Conservation (phyloP, 179 eudicot genomes). For the Drosera spatulata region DNA sequence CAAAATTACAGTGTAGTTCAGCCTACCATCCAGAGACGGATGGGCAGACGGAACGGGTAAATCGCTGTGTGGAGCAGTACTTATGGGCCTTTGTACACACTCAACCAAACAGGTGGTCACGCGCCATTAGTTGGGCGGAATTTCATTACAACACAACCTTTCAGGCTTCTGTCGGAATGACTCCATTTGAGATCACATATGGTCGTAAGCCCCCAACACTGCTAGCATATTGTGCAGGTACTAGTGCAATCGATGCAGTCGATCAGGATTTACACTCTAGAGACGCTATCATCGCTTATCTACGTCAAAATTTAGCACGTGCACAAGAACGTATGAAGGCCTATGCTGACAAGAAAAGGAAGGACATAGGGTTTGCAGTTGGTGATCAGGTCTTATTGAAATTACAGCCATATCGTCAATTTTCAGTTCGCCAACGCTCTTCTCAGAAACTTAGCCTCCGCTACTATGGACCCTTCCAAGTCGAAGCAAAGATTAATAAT, state of each 20-base stretch:
- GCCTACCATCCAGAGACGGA: conserved; percentile 1
- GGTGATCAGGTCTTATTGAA: too few species aligned
- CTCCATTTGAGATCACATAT: conserved; percentile 4
- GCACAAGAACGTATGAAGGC: not conserved
- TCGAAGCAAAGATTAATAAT: not conserved
- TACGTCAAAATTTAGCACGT: too few species aligned
- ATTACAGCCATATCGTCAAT: conserved; percentile 6
- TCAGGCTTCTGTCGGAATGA: not conserved
- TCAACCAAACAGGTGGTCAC: not conserved
- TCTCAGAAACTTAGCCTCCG: not conserved
- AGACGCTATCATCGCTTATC: too few species aligned
- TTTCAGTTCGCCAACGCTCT: not conserved
- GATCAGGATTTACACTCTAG: too few species aligned
- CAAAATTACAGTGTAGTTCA: not conserved
- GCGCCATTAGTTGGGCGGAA: not conserved
- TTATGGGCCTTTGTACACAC: not conserved
- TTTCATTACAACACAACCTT: conserved; percentile 4
- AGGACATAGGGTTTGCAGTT: too few species aligned
- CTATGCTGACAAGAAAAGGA: too few species aligned
- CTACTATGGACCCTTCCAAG: not conserved
- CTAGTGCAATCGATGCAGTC: not conserved
- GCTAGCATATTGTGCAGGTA: not conserved
- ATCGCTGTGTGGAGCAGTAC: conserved; percentile 1
- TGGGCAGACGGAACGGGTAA: conserved; percentile 1
- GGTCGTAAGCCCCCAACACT: conserved; percentile 4